Percentiles rank a stretch among this genome's conserved stretches.
Evolutionary conservation across 345 rosid species (phyloP).

Genomic region (Turritis glabra): DNA sequence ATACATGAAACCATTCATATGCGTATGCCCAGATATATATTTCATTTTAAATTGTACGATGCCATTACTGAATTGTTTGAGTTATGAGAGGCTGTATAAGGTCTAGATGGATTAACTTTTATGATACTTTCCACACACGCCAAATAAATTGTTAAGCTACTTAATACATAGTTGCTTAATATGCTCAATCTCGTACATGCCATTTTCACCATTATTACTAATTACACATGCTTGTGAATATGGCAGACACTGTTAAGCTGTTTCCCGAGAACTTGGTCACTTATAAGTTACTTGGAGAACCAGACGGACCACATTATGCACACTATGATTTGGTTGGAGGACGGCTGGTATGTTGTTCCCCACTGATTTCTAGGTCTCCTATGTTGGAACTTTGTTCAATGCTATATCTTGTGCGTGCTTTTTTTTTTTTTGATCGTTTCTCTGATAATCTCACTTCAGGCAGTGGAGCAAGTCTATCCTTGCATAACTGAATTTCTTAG

Average conservation of each 20-base stretch:
- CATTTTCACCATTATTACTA: background rate
- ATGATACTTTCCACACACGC: background rate
- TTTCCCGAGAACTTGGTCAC: conserved; percentile 58
- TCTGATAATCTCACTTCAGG: conserved; percentile 51
- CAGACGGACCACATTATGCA: conserved; percentile 55
- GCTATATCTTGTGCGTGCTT: background rate
- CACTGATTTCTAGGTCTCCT: background rate
- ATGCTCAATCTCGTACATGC: conserved; percentile 6
- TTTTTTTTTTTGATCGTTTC: conserved; percentile 18
- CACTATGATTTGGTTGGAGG: conserved; percentile 46
- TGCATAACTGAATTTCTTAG: conserved; percentile 70
- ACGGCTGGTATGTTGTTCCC: conserved; percentile 50
- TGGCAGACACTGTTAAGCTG: conserved; percentile 74
- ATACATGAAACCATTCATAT: background rate
- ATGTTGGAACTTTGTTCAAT: conserved; percentile 23
- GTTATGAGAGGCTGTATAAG: conserved; percentile 7
- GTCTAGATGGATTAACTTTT: background rate
- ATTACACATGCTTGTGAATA: conserved; percentile 22
- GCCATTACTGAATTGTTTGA: background rate
- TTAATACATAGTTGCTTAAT: background rate
- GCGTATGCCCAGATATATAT: background rate
- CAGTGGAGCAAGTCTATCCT: conserved; percentile 88
- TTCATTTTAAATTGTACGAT: background rate
- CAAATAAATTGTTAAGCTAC: background rate
- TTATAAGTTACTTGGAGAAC: conserved; percentile 70